Conservation (phyloP, 2,329 filamentous ascomycete genomes). For the Fusarium sp. region DNA sequence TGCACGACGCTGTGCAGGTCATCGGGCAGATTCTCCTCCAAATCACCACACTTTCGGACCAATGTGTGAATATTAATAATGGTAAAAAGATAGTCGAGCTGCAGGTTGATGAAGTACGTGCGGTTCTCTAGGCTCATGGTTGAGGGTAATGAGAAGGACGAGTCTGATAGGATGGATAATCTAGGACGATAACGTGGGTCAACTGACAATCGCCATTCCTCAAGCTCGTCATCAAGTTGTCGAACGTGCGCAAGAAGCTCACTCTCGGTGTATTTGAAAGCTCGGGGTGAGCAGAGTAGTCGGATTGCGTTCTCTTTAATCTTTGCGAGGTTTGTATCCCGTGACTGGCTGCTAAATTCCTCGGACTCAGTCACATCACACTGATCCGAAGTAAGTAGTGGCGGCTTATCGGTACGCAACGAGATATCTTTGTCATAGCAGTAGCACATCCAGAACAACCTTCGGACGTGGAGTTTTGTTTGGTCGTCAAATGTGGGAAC, state of each 20-base stretch:
- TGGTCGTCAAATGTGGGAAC: constrained; percentile 27
- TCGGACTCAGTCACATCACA: constrained; percentile 31
- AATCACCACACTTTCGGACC: constrained; percentile 35
- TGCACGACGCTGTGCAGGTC: constrained; percentile 36
- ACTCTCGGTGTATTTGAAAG: constrained; percentile 42
- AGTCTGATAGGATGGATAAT: constrained; percentile 28
- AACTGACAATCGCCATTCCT: constrained; percentile 51
- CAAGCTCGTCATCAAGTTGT: constrained; percentile 52
- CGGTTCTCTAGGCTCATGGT: constrained; percentile 20
- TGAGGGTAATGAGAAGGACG: constrained; percentile 13
- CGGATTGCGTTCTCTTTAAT: constrained; percentile 36
- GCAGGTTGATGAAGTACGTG: constrained; percentile 31
- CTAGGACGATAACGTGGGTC: constrained; percentile 31
- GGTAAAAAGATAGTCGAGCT: constrained; percentile 39
- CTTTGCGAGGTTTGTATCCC: constrained; percentile 32
- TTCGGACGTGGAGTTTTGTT: constrained; percentile 12
- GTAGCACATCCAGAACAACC: constrained; percentile 32
- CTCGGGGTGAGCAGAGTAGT: constrained; percentile 22
- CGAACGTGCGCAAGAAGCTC: constrained; percentile 47
- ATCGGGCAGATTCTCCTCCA: constrained; percentile 36
- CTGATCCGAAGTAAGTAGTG: constrained; percentile 24
- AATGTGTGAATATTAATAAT: constrained; percentile 41
- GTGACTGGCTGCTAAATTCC: constrained; percentile 16
- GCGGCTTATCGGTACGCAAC: constrained; percentile 14
- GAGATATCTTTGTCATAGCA: constrained; percentile 30